Evolutionary conservation across 495 filamentous ascomycete species (phyloP), one percentile per base, ranked within the genome.

Genomic region (Talaromyces stipitatus): DNA sequence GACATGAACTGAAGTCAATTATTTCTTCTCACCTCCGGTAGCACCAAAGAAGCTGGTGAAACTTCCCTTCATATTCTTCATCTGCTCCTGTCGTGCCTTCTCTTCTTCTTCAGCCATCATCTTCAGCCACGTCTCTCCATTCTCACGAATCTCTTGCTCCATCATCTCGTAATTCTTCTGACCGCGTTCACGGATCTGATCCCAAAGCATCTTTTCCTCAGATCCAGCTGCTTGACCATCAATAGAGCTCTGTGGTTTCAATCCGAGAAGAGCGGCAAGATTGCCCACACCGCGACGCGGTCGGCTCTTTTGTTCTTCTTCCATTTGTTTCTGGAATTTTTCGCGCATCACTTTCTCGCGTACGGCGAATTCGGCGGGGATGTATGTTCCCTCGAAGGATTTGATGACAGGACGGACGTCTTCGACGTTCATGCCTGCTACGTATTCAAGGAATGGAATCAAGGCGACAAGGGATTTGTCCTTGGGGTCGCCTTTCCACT

Each of bases 371-470:
- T 97, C 94, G 4, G 81, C 78, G 16, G 94, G 89, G 58, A 98
- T 95, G 62, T 87, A 73, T 56, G 80, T 85, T 59, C 91, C 92
- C 43, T 92, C 83, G 66, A 95, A 97, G 4, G 89, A 92, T 65
- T 89, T 87, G 66, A 98, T 74, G 18, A 94, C 85, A 33, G 85
- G 80, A 22, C 94, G 86, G 18, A 92, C 88, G 62, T 98, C 95
- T 24, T 81, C 76, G 60, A 88, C 86, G 54, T 87, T 85, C 90
- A 97, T 95, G n/a, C 89, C 89, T 52, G 89, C 89, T 58, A 97
- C 82, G 70, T 95, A 96, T 74, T 98, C 94, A 27, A 98, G 83
- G 82, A 98, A 95, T 8, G 95, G 92, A 43, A 98, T 92, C 38
- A 96, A 73, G 5, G 85, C 80, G 30, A 98, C 88, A 11, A 98